Conservation (phyloP, 257 asterid genomes). For the Solanum habrochaites region DNA sequence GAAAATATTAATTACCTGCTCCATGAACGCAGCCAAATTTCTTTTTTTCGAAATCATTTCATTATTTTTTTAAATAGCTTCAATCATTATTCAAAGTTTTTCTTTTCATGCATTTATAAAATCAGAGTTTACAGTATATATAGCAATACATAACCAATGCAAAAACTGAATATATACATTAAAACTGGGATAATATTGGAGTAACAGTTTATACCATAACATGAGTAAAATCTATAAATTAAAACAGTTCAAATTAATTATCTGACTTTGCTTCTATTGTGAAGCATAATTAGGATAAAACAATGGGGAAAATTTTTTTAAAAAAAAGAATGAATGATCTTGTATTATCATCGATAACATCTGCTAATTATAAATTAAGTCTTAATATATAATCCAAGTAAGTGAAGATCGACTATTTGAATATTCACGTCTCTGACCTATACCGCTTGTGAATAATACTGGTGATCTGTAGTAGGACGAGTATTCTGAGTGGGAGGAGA, state of each 20-base stretch:
- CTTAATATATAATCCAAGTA: background rate
- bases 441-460: background rate
- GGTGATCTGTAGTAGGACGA: background rate
- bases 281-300: background rate
- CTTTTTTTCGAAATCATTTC: background rate
- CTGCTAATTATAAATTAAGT: background rate
- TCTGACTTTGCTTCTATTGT: background rate
- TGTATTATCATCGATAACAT: background rate
- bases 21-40: background rate
- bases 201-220: background rate
- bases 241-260: background rate
- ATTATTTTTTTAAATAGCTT: background rate
- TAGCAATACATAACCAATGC: background rate
- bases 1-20: background rate
- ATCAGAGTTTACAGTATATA: background rate
- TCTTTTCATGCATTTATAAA: background rate
- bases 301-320: background rate
- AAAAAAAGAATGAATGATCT: background rate
- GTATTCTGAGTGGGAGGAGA: background rate
- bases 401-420: background rate
- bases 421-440: background rate
- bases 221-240: background rate
- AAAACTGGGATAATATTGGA: background rate
- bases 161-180: background rate
- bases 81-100: background rate